These are phyloP conservation scores for Sclerotinia subarctica DNA, from an alignment of 2,329 filamentous ascomycete species.

Conservation along the genomic window DNA sequence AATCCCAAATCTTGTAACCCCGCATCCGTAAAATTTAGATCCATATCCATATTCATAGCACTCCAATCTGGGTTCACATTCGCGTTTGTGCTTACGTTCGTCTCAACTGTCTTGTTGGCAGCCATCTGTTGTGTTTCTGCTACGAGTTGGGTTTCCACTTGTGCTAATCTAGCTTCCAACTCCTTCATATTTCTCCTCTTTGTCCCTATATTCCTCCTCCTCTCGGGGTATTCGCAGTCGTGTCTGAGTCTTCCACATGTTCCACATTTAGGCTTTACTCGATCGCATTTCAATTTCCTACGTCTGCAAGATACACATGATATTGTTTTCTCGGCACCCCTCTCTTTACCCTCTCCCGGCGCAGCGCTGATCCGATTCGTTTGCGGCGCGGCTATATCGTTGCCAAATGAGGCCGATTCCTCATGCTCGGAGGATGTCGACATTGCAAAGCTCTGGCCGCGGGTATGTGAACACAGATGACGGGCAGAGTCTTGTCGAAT, in stretches of 20 bases:
- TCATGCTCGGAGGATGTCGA: constrained; percentile 11
- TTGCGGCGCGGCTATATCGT: background rate
- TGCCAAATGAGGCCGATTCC: background rate
- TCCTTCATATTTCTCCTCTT: constrained; percentile 90
- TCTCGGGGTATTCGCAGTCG: constrained; percentile 85
- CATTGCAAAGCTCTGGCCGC: background rate
- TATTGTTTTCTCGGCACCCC: constrained; percentile 52
- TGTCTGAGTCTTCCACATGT: constrained; percentile 73
- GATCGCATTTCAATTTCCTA: constrained; percentile 85
- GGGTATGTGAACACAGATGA: background rate
- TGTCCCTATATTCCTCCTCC: constrained; percentile 80
- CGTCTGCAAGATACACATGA: constrained; percentile 81
- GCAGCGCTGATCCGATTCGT: background rate
- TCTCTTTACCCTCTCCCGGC: background rate
- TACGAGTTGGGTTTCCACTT: constrained; percentile 74
- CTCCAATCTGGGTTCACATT: constrained; percentile 27
- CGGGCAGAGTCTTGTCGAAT: background rate
- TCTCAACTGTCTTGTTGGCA: constrained; percentile 9
- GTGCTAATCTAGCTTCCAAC: constrained; percentile 78
- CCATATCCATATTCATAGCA: constrained; percentile 31
- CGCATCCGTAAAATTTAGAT: constrained; percentile 26
- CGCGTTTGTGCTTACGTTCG: background rate
- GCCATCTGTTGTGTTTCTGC: constrained; percentile 27
- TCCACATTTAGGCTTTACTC: constrained; percentile 71
- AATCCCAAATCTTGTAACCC: constrained; percentile 27